A percentile compares a stretch with the other conserved stretches of the same genome.
These are phyloP conservation scores for Entomortierella beljakovae DNA, from an alignment of 192 early-diverging fungal species.

Conservation along the genomic window DNA sequence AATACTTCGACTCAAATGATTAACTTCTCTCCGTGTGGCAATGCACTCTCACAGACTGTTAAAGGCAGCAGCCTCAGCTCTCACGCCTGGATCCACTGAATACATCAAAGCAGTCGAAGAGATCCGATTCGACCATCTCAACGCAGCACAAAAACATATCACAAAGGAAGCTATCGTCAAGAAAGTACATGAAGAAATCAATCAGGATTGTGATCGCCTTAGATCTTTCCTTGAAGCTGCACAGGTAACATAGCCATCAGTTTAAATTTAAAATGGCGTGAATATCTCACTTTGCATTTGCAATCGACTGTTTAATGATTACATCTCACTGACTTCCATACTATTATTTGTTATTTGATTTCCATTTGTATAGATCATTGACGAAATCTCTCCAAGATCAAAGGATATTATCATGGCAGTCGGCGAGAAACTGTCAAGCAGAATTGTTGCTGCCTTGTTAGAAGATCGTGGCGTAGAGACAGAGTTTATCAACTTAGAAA, in stretches of 20 bases:
- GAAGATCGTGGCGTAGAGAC: slow-evolving; percentile 85
- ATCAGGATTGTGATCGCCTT: slow-evolving; percentile 82
- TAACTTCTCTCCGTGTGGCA: no score
- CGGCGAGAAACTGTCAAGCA: slow-evolving; percentile 95
- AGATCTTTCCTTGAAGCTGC: slow-evolving; percentile 92
- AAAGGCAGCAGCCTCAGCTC: slow-evolving; percentile 76
- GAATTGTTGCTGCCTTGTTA: slow-evolving; percentile 87
- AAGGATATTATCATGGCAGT: slow-evolving; percentile 94
- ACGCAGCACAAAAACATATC: slow-evolving; percentile 71
- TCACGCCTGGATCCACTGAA: slow-evolving; percentile 75
- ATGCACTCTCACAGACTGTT: slow-evolving; percentile 61
- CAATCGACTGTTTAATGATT: no score
- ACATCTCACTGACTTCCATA: slow-evolving; percentile 13
- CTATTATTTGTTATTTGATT: not conserved
- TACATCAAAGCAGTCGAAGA: slow-evolving; percentile 84
- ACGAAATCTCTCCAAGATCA: slow-evolving; percentile 97
- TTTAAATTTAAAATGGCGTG: no score
- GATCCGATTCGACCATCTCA: slow-evolving; percentile 86
- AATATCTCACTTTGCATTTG: no score
- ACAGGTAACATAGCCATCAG: slow-evolving; percentile 78
- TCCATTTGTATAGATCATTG: slow-evolving; percentile 72
- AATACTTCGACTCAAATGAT: not conserved
- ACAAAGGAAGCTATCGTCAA: slow-evolving; percentile 59
- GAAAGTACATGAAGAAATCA: slow-evolving; percentile 70
- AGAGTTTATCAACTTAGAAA: slow-evolving; percentile 88